Percentiles rank a stretch among this genome's conserved stretches.
Conservation (phyloP, 1,284 basidiomycete genomes). For the Bjerkandera adusta region DNA sequence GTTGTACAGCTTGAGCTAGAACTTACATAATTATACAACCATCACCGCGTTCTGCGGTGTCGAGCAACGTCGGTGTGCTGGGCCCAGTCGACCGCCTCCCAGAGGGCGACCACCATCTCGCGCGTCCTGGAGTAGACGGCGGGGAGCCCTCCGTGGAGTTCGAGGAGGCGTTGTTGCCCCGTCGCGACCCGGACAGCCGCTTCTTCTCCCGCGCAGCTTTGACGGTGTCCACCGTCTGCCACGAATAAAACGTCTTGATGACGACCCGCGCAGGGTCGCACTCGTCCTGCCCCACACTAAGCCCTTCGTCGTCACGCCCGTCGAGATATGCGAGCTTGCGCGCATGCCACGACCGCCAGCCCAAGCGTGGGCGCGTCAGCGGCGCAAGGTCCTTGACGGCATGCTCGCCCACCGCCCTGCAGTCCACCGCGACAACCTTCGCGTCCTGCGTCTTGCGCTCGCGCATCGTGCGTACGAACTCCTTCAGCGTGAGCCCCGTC, state of each 20-base stretch:
- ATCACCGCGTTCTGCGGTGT: constrained; percentile 33
- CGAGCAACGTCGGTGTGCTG: constrained; percentile 32
- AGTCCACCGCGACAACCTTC: constrained; percentile 72
- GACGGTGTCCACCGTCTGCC: constrained; percentile 80
- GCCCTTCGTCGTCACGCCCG: constrained; percentile 57
- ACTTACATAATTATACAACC: constrained; percentile 44
- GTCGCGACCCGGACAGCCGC: constrained; percentile 39
- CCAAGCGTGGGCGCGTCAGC: constrained; percentile 63
- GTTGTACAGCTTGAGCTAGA: no score
- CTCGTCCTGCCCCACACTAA: constrained; percentile 66
- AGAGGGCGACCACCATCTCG: constrained; percentile 45
- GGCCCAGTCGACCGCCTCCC: constrained; percentile 35
- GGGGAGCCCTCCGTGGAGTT: constrained; percentile 28
- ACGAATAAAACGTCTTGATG: constrained; percentile 83
- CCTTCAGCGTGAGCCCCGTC: constrained; percentile 56
- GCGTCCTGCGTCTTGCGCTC: constrained; percentile 50
- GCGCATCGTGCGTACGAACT: constrained; percentile 61
- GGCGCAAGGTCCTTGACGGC: constrained; percentile 56
- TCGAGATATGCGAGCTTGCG: constrained; percentile 66
- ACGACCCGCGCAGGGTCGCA: constrained; percentile 71
- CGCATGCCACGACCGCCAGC: constrained; percentile 71
- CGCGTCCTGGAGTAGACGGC: constrained; percentile 21
- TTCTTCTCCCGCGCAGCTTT: constrained; percentile 59
- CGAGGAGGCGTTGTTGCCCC: constrained; percentile 37
- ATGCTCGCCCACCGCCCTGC: constrained; percentile 63